Conservation (phyloP, 1,284 basidiomycete species). For the Papiliotrema flavescens region DNA sequence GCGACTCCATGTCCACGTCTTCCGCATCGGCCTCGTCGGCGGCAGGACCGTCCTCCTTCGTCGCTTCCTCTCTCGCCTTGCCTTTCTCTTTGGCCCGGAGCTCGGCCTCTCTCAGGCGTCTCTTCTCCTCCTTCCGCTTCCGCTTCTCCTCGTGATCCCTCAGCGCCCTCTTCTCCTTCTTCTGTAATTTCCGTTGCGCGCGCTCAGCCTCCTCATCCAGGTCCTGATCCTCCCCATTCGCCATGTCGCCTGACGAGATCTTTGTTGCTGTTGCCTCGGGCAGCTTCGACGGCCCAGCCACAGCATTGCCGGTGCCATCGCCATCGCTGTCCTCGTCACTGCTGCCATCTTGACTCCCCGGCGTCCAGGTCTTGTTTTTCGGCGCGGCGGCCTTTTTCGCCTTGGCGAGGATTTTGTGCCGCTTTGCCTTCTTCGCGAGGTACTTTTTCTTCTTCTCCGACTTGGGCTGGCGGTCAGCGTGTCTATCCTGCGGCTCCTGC, state of each 20-base stretch:
- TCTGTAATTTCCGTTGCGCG: constrained; percentile 17
- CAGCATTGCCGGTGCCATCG: constrained; percentile 1
- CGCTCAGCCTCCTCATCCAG: constrained; percentile 25
- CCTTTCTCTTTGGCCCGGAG: background rate
- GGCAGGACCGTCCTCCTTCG: background rate
- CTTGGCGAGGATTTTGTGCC: constrained; percentile 57
- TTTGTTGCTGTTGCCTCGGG: constrained; percentile 19
- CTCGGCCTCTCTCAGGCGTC: constrained; percentile 3
- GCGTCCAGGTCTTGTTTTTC: constrained; percentile 32
- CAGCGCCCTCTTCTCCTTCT: constrained; percentile 22
- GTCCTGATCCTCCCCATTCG: constrained; percentile 11
- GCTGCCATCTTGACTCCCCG: constrained; percentile 8
- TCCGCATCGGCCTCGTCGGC: constrained; percentile 4
- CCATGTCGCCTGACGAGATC: constrained; percentile 29
- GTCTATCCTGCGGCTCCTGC: background rate
- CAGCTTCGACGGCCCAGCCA: constrained; percentile 8
- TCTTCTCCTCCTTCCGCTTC: constrained; percentile 14
- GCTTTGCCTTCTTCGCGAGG: constrained; percentile 62
- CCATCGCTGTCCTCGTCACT: constrained; percentile 7
- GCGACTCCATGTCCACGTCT: constrained; percentile 6
- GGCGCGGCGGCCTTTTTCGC: constrained; percentile 44
- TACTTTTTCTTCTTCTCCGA: constrained; percentile 63
- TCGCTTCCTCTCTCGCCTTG: background rate
- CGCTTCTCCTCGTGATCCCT: constrained; percentile 15
- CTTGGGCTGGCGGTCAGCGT: constrained; percentile 36